Evolutionary conservation across 1,284 basidiomycete genomes (phyloP), one percentile per base, ranked within the genome.

Genomic region (Ganoderma sinense): DNA sequence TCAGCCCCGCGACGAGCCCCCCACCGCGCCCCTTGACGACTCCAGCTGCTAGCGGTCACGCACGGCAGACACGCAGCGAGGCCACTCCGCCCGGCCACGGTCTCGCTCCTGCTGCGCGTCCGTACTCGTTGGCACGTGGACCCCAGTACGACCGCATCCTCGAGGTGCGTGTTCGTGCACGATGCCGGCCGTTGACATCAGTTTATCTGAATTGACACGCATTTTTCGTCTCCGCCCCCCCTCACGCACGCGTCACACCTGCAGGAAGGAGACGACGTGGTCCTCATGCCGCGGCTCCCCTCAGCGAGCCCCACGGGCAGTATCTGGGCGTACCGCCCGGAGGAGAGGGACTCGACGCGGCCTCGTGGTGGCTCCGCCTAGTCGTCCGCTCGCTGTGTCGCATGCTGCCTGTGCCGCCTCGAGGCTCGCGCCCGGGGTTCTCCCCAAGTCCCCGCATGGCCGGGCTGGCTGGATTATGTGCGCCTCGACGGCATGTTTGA

Each of bases 241-340:
- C 36, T 8, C 36, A 10, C 36, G 10, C 36, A 10, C 36, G 36
- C 36, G 36, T 7, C 31, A 20, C 48, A 55, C 41, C 6, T n/a
- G 36, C 69, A 73, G 72, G 69, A 70, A 55, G 72, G 72, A 48
- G 72, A 71, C 67, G 72, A 73, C 67, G 68, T 73, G 62, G 69
- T 73, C 62, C 66, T 73, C 61, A 51, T 65, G 39, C 51, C 40
- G 10, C 26, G 64, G 26, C 68, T 69, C 26, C 70, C 41, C 29
- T 59, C n/a, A 48, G 60, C 60, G 39, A 45, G 59, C 43, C 59
- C 60, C 56, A 26, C 66, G 10, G 55, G 65, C 10, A 43, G 63
- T 41, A 73, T 73, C 66, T 73, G 72, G 72, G 64, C 72, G 65
- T 63, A 63, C 36, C 68, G 72, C 68, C 72, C 72, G 31, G 72